A percentile compares a stretch with the other conserved stretches of the same genome.
phyloP scores from a whole-genome alignment of 2,329 filamentous ascomycete species.

The Onygena corvina region DNA sequence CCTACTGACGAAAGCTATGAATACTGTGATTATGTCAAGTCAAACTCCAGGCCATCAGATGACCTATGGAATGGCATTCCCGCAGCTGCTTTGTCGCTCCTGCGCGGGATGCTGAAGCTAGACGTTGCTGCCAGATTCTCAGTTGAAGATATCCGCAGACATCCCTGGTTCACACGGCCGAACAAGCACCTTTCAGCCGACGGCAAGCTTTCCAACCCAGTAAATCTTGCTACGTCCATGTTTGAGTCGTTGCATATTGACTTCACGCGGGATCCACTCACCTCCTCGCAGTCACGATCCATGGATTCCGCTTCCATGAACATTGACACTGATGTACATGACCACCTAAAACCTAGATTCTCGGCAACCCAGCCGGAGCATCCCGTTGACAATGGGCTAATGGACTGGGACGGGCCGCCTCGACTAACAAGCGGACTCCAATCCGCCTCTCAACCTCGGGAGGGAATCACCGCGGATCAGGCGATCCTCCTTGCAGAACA shows the following conservation, averaged over 20 bases:
- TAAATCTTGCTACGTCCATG: conserved; percentile 87
- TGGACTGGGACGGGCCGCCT: conserved; percentile 76
- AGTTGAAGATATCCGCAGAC: conserved; percentile 74
- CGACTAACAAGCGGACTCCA: conserved; percentile 40
- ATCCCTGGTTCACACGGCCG: conserved; percentile 83
- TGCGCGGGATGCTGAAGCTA: conserved; percentile 86
- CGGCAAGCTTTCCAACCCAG: conserved; percentile 63
- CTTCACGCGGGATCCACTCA: conserved; percentile 56
- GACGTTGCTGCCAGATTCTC: conserved; percentile 64
- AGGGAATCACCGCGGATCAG: conserved; percentile 23
- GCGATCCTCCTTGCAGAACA: conserved; percentile 43
- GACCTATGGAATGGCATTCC: conserved; percentile 76
- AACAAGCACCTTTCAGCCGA: conserved; percentile 66
- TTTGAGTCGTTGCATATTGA: conserved; percentile 83
- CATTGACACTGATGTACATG: conserved; percentile 17
- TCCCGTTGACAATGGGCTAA: conserved; percentile 58
- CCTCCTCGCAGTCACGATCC: conserved; percentile 23
- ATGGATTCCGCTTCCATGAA: conserved; percentile 46
- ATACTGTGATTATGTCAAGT: conserved; percentile 73
- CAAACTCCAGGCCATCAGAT: conserved; percentile 69
- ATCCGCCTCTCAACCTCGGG: conserved; percentile 38
- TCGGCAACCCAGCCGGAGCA: conserved; percentile 80
- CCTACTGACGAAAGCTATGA: conserved; percentile 79
- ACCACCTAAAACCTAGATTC: conserved; percentile 40
- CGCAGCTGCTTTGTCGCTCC: conserved; percentile 59